Evolutionary conservation across 768 basidiomycete species (phyloP).

Genomic region (Psilocybe azurescens): DNA sequence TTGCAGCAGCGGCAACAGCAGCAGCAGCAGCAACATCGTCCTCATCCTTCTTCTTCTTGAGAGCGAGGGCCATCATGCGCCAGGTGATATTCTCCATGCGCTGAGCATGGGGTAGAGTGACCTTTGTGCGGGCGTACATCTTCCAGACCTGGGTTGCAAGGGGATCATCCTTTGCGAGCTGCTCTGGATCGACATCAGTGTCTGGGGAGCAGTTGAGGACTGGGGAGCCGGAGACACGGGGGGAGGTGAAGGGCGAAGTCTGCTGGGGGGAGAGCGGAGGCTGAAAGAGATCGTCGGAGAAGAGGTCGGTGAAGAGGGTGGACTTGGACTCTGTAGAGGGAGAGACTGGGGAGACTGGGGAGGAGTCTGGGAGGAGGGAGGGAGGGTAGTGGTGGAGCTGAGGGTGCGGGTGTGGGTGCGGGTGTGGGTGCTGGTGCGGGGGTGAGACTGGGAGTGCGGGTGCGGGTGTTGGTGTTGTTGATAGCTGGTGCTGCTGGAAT

Average conservation of each 20-base stretch:
- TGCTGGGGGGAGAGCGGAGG: slow-evolving; percentile 44
- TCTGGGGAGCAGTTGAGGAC: slow-evolving; percentile 57
- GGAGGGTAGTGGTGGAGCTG: slow-evolving; percentile 49
- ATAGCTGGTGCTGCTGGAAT: slow-evolving; percentile 11
- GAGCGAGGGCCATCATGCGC: slow-evolving; percentile 96
- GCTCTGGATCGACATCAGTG: slow-evolving; percentile 61
- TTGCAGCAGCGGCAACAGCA: neutral
- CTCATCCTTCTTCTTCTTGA: slow-evolving; percentile 88
- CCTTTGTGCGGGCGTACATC: slow-evolving; percentile 92
- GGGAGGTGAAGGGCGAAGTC: slow-evolving; percentile 67
- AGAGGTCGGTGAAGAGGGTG: slow-evolving; percentile 70
- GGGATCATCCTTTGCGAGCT: slow-evolving; percentile 83
- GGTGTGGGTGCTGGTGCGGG: slow-evolving; percentile 43
- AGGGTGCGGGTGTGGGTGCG: slow-evolving; percentile 36
- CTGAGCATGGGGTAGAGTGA: slow-evolving; percentile 88
- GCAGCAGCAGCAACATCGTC: slow-evolving; percentile 45
- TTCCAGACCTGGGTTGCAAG: slow-evolving; percentile 97
- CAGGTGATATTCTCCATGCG: slow-evolving; percentile 98
- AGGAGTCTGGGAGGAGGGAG: slow-evolving; percentile 43
- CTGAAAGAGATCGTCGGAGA: slow-evolving; percentile 72
- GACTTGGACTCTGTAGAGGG: slow-evolving; percentile 61
- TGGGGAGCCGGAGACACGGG: slow-evolving; percentile 70
- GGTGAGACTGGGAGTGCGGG: slow-evolving; percentile 69
- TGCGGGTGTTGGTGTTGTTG: slow-evolving; percentile 47
- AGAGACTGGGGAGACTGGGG: slow-evolving; percentile 46